Evolutionary conservation across 2,329 filamentous ascomycete genomes (phyloP), one percentile per base, ranked within the genome.

Genomic region (Aureobasidium musti): DNA sequence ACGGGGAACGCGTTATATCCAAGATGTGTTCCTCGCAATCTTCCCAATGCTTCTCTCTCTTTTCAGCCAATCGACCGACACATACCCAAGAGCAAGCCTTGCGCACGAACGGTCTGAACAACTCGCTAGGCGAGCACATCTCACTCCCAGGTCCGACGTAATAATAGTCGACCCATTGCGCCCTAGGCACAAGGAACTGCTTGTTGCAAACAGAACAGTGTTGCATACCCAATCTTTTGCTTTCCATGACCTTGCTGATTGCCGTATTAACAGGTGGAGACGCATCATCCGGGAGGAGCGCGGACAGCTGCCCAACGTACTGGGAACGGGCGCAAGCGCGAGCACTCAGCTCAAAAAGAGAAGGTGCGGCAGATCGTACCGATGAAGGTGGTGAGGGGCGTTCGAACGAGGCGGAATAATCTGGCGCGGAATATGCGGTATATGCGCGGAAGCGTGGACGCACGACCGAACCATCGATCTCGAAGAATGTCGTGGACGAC

Each of bases 121-220:
- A 67, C 26, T 76, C 74, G 30, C 69, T 67, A 11, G 67, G 54
- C 1, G 61, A 64, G 21, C 63, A 65, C 37, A 65, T 57, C 47
- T 50, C 61, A 10, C 28, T 41, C 14, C 54, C 63, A 45, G 61
- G 39, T 10, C 66, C 68, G 35, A 68, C 53, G 45, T 67, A 74
- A 74, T 76, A 77, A 52, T 74, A 77, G 66, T 78, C 76, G 19
- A 77, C 67, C 76, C 76, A 77, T 57, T 75, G 71, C 19, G 76
- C 75, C 49, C 75, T 63, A 1, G 73, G 64, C 17, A 77, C 68
- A n/a, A 77, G 68, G 57, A 71, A 77, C 10, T 59, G 28, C 13
- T 68, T 69, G 2, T 68, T 65, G 67, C 77, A 79, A 10, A 71
- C 73, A 1, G 74, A 71, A 68, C 77, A 79, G 4, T 50, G 47